Base-by-base conservation (phyloP, 2,329 filamentous ascomycete species). In the Ceratocystis cacaofunesta region DNA sequence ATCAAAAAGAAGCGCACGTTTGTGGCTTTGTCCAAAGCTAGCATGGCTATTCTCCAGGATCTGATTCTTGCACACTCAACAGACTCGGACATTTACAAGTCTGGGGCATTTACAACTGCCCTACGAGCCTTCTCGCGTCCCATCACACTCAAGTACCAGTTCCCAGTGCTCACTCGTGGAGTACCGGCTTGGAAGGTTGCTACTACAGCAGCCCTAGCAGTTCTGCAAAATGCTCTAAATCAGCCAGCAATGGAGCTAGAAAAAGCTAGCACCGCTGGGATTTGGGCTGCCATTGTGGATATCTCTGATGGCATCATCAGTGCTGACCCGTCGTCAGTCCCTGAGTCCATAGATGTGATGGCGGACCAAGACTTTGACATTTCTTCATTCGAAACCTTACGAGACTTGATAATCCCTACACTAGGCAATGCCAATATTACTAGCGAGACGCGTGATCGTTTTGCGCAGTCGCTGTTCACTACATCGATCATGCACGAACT, bases 341-440 rank as follows among this genome's bases (percentile, higher is more conserved):
- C 92, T 44, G 73, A 77, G 2, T 64, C 32, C 36, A 3, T 46
- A 15, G 48, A 62, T 36, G 28, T 62, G 28, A 41, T 62, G 30
- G 78, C 79, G 7, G 92, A 99, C 71, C 86, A 97, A 74, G 74
- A 78, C 1, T 95, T 95, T 71, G 94, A 99, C 72, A 88, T 95
- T 19, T 71, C 77, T 1, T 86, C 88, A 0, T 95, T 96, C 72
- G 76, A 76, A 36, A 80, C 81, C 61, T 77, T 97, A 0, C 82
- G 85, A 48, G 78, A 82, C 8, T 79, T 96, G 43, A 85, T 95
- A 50, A 87, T 90, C 3, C 87, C 90, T 0, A 77, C 82, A 1
- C 80, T 97, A 0, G 88, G 91, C 1, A 82, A 84, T 0, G 72
- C 81, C 5, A 75, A 78, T 1, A 81, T 96, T 5, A 79, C 85